phyloP scores from a whole-genome alignment of 1,284 basidiomycete species.

The Malassezia brasiliensis region DNA sequence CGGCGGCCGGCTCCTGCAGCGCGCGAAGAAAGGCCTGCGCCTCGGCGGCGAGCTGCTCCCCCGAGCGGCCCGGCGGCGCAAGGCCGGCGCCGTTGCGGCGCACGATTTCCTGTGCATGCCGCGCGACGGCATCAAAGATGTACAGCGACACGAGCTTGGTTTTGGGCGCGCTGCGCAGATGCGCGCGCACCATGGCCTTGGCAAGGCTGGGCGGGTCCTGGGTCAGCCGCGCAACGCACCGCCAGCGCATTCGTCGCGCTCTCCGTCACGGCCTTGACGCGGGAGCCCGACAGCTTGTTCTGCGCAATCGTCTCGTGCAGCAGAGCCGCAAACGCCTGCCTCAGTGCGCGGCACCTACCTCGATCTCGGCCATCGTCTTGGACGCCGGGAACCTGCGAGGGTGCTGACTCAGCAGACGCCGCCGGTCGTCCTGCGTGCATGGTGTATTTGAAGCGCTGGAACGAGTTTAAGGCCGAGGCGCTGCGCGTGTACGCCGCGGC shows the following conservation, averaged over 20 bases:
- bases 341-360: conserved; percentile 7
- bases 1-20: conserved; percentile 16
- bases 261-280: conserved; percentile 19
- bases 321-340: conserved; percentile 12
- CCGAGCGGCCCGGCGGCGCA: conserved; percentile 3
- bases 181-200: conserved; percentile 18
- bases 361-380: conserved; percentile 7
- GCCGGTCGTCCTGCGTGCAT: neutral
- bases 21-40: conserved; percentile 19
- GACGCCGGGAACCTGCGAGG: neutral
- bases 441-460: conserved; percentile 18
- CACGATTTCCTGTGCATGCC: conserved; percentile 25
- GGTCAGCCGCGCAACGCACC: conserved; percentile 11
- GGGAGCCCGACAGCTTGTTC: conserved; percentile 31
- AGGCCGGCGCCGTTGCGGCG: conserved; percentile 20
- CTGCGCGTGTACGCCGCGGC: conserved; percentile 3
- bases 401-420: conserved; percentile 8
- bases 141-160: conserved; percentile 29
- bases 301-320: conserved; percentile 20
- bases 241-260: conserved; percentile 14
- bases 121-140: conserved; percentile 27
- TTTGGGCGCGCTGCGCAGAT: conserved; percentile 13
- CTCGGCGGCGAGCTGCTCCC: conserved; percentile 15
- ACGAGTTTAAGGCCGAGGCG: conserved; percentile 14
- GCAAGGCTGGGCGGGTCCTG: conserved; percentile 6